Base-by-base conservation (phyloP, 2,329 filamentous ascomycete genomes). In the Rutstroemia sp. region DNA sequence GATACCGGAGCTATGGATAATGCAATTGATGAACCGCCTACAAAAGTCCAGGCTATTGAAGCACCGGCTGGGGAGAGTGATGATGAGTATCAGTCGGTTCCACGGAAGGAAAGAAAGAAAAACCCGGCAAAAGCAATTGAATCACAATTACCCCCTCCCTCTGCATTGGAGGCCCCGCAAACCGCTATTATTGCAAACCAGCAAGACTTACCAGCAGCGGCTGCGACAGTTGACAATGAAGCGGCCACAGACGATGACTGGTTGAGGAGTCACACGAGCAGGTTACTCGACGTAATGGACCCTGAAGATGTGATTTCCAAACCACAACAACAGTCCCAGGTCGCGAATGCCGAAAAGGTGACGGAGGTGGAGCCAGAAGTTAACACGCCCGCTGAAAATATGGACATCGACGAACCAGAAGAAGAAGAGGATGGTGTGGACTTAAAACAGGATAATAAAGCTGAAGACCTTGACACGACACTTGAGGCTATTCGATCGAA, bases 201-300 rank as follows among this genome's bases (percentile, higher is more conserved):
- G 30, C 23, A 17, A 16, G 36, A 51, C 5, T 8, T 39, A 38
- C 64, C 47, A 62, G 61, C 45, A 40, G 16, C 16, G 10, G 27
- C 46, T 25, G 34, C 25, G 27, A 52, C 63, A 25, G 23, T 52
- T 2, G 52, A 23, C 21, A 66, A 58, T 40, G 49, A 51, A 9
- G 56, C 55, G 34, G 69, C 73, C 47, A 74, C 75, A 51, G 77
- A 84, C 21, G 84, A 86, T 59, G 92, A 97, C 71, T 99, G 94
- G 94, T 77, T 96, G 64, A 84, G 92, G 57, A 92, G 88, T 60
- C 84, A 88, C 64, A 97, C 92, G 14, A 96, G 86, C 72, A 82
- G 92, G 65, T 75, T 95, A 49, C 78, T 96, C 51, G 94, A 92
- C 69, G 76, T 97, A 27, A 78, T 92, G 54, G 89, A 95, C 65